Evolutionary conservation across 2,329 filamentous ascomycete species (phyloP), one percentile per base, ranked within the genome.

Genomic region (Pyricularia pennisetigena): DNA sequence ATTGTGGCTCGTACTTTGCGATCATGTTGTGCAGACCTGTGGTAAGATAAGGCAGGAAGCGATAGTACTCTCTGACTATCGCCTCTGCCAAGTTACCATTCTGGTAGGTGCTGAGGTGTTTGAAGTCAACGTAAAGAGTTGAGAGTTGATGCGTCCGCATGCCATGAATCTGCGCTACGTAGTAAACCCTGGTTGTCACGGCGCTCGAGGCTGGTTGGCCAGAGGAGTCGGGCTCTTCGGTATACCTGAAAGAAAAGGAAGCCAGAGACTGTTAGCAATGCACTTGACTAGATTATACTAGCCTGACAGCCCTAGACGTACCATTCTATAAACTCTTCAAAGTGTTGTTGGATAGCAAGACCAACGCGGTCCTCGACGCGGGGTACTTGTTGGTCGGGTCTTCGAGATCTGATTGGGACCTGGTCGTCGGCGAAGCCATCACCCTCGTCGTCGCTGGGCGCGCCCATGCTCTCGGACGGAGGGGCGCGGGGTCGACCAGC

Each of bases 21-120:
- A 99, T 96, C 79, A 97, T 88, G 75, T 93, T 96, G 80, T 99
- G 93, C 62, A 99, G 82, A 29, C 90, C 94, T 71, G 91, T 88
- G 26, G 91, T 93, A 74, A 99, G 86, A 77, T 95, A 99, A 2
- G 95, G 95, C 28, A 96, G 85, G 77, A 97, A 97, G 72, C 95
- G 92, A 79, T 97, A 98, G 82, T 97, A 98, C 75, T 96, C 91
- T 73, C 88, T 89, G 72, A 93, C 90, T 70, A 98, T 90, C 66
- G 93, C 94, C 70, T 92, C 89, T 61, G 94, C 93, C 67, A 99
- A 82, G 69, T 91, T 89, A 67, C 91, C 92, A 72, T 94, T 90
- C 74, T 91, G 88, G 77, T 89, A 90, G 49, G 88, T 85, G 68
- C 88, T 86, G 32, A 99, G 82, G 78, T 99, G 95, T 72, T 89